These are phyloP conservation scores for Russula brevipes DNA, from an alignment of 768 basidiomycete species.

Conservation along the genomic window DNA sequence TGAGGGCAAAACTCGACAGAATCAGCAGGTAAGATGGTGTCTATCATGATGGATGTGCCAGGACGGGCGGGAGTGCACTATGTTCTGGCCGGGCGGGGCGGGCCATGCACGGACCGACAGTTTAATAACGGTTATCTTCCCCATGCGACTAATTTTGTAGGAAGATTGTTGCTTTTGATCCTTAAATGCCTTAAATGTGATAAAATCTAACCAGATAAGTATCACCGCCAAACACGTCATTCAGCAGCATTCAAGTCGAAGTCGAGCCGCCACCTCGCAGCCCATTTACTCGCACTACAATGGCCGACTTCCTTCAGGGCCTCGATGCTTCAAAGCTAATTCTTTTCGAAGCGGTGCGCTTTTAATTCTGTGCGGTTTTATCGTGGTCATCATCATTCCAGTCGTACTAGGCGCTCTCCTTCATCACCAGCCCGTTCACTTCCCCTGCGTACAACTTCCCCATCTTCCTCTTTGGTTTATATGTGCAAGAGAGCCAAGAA, in stretches of 20 bases:
- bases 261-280: neutral
- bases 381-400: neutral
- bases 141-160: too few species aligned
- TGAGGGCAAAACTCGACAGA: conserved; percentile 88
- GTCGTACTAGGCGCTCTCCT: conserved; percentile 51
- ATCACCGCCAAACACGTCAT: too few species aligned
- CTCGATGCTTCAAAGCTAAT: conserved; percentile 71
- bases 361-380: neutral
- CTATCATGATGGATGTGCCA: conserved; percentile 29
- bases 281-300: conserved; percentile 23
- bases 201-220: too few species aligned
- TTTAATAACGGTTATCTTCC: too few species aligned
- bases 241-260: neutral
- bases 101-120: too few species aligned
- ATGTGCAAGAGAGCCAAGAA: conserved; percentile 66
- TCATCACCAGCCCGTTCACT: conserved; percentile 48
- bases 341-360: conserved; percentile 51
- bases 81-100: too few species aligned
- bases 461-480: conserved; percentile 73
- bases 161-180: too few species aligned
- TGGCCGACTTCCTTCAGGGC: conserved; percentile 62
- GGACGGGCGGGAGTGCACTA: neutral
- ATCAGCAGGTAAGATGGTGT: conserved; percentile 85
- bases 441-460: conserved; percentile 74
- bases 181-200: too few species aligned